Evolutionary conservation across 2,329 filamentous ascomycete genomes (phyloP).

Genomic region (Cladophialophora carrionii): DNA sequence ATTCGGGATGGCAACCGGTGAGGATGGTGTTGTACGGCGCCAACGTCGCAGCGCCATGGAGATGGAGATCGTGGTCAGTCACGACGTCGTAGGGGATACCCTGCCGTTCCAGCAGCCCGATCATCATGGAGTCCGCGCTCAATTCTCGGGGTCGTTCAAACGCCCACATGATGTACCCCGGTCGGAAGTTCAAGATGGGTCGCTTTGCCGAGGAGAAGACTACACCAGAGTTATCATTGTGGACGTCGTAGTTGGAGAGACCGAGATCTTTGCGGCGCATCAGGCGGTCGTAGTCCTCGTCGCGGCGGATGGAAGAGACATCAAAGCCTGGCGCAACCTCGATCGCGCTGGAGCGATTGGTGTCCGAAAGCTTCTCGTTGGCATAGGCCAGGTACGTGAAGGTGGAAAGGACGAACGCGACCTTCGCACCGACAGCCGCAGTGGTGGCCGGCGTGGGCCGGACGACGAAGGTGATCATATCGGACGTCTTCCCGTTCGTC

Average conservation of each 20-base stretch:
- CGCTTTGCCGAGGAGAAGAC: slow-evolving; percentile 43
- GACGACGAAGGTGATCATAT: slow-evolving; percentile 46
- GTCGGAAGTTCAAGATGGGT: slow-evolving; percentile 47
- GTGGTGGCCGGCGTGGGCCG: slow-evolving; percentile 38
- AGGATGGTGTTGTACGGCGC: slow-evolving; percentile 40
- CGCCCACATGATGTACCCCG: slow-evolving; percentile 46
- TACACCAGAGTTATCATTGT: slow-evolving; percentile 45
- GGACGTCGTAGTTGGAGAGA: slow-evolving; percentile 46
- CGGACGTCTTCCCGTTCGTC: slow-evolving; percentile 35
- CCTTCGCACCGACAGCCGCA: slow-evolving; percentile 25
- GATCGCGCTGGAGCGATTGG: slow-evolving; percentile 35
- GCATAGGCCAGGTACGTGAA: slow-evolving; percentile 49
- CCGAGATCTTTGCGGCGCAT: slow-evolving; percentile 44
- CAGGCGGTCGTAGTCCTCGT: slow-evolving; percentile 39
- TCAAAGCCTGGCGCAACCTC: slow-evolving; percentile 29
- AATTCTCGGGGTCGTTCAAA: slow-evolving; percentile 46
- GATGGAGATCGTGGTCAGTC: slow-evolving; percentile 46
- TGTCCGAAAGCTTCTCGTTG: slow-evolving; percentile 47
- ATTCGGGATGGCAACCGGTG: slow-evolving; percentile 45
- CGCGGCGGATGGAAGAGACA: slow-evolving; percentile 14
- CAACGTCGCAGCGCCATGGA: slow-evolving; percentile 34
- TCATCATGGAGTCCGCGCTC: slow-evolving; percentile 45
- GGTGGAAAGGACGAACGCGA: slow-evolving; percentile 44
- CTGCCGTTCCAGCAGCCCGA: slow-evolving; percentile 44
- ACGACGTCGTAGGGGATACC: slow-evolving; percentile 44